phyloP scores from a whole-genome alignment of 352 stramenopile genomes.

The Phytopythium chamaehyphon region DNA sequence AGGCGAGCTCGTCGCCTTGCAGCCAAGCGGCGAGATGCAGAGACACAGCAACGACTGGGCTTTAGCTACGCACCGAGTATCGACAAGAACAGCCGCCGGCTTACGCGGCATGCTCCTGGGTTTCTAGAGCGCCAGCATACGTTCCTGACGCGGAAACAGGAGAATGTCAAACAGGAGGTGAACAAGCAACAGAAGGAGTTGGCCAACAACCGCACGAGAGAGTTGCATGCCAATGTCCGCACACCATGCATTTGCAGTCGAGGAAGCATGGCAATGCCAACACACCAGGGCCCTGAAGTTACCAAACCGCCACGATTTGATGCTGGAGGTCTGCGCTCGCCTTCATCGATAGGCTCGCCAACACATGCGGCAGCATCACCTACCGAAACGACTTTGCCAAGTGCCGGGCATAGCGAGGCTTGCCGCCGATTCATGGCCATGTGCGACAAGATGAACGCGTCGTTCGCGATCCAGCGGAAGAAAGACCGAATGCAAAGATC shows the following conservation, averaged over 20 bases:
- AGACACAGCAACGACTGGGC: constrained; percentile 22
- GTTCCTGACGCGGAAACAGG: constrained; percentile 22
- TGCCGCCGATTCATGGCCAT: constrained; percentile 53
- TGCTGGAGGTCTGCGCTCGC: constrained; percentile 5
- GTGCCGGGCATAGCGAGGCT: constrained; percentile 21
- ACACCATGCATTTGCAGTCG: constrained; percentile 42
- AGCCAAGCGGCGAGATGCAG: constrained; percentile 26
- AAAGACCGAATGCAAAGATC: constrained; percentile 45
- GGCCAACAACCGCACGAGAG: constrained; percentile 14
- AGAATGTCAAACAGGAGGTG: constrained; percentile 20
- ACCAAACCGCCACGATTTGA: constrained; percentile 11
- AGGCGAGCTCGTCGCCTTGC: constrained; percentile 23
- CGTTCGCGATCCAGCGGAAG: constrained; percentile 37
- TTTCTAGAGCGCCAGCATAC: constrained; percentile 36
- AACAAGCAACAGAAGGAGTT: constrained; percentile 13
- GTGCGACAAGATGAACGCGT: constrained; percentile 45
- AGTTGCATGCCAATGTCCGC: constrained; percentile 31
- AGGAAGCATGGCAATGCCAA: constrained; percentile 16
- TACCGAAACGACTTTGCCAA: background rate
- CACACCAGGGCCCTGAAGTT: background rate
- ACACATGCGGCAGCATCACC: background rate
- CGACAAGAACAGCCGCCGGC: constrained; percentile 30
- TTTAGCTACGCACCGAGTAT: constrained; percentile 27
- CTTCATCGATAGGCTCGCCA: constrained; percentile 2
- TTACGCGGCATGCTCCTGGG: constrained; percentile 29